phyloP scores from a whole-genome alignment of 2,329 filamentous ascomycete genomes.

The Exserohilum rostratum region DNA sequence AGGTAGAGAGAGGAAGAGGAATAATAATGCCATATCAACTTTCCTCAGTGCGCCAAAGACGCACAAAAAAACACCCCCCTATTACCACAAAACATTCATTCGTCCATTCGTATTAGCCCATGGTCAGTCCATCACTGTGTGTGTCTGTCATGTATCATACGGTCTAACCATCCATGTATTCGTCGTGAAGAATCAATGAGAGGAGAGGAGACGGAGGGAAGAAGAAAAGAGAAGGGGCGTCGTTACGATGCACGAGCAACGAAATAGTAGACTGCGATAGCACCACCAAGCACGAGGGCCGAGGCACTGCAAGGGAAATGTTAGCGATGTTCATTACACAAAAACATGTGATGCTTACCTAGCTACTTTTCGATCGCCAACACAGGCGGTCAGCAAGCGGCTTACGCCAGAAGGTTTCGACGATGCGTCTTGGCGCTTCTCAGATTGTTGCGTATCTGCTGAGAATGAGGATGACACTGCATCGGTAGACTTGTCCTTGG shows the following conservation, averaged over 20 bases:
- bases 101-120: not conserved
- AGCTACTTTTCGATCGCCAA: constrained; percentile 28
- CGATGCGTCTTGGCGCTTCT: constrained; percentile 2
- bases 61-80: no score
- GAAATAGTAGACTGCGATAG: constrained; percentile 18
- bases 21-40: not conserved
- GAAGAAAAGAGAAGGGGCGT: not conserved
- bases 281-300: constrained; percentile 13
- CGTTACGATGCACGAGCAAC: constrained; percentile 3
- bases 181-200: no score
- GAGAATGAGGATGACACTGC: not conserved
- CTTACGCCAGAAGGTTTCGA: constrained; percentile 17
- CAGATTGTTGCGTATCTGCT: constrained; percentile 1
- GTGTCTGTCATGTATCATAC: not conserved
- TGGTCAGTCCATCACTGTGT: no score
- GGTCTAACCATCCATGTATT: not conserved
- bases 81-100: not conserved
- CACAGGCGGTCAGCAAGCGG: constrained; percentile 22
- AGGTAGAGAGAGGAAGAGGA: not conserved
- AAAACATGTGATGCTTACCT: constrained; percentile 25
- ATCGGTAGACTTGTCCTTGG: constrained; percentile 2
- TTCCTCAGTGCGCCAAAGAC: not conserved
- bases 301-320: constrained; percentile 6
- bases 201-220: not conserved
- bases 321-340: constrained; percentile 7